These are phyloP conservation scores for Tylopilus balloui DNA, from an alignment of 768 basidiomycete genomes.

Conservation along the genomic window DNA sequence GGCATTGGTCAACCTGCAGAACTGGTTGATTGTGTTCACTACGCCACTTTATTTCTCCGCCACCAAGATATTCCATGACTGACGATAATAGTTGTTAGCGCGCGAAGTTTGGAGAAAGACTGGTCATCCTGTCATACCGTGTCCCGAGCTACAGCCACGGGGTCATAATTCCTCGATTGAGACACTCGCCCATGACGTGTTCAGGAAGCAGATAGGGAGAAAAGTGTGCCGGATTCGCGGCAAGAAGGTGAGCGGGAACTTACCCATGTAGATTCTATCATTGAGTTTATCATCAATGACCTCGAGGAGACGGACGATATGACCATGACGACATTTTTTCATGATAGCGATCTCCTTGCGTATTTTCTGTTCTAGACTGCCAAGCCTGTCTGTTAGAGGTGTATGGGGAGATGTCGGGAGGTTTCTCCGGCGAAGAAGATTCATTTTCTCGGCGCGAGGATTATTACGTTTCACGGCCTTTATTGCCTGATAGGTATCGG, in stretches of 20 bases:
- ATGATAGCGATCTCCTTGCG: constrained; percentile 96
- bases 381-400: constrained; percentile 62
- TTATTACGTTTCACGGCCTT: constrained; percentile 73
- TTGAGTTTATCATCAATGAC: constrained; percentile 90
- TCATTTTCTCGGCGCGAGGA: constrained; percentile 63
- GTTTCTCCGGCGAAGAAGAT: constrained; percentile 46
- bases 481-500: constrained; percentile 55
- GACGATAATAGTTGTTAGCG: constrained; percentile 20
- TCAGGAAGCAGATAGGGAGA: constrained; percentile 21
- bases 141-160: constrained; percentile 31
- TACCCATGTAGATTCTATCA: constrained; percentile 92
- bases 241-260: constrained; percentile 33
- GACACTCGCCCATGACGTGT: constrained; percentile 28
- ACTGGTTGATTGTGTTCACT: constrained; percentile 60
- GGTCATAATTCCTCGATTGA: constrained; percentile 31
- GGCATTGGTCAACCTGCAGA: constrained; percentile 76
- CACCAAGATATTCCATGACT: constrained; percentile 97
- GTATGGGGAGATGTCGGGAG: constrained; percentile 42
- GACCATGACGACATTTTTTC: constrained; percentile 91
- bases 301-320: constrained; percentile 86
- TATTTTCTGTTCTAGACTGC: constrained; percentile 78
- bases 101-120: constrained; percentile 4
- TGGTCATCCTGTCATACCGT: constrained; percentile 27
- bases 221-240: constrained; percentile 12
- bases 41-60: constrained; percentile 93